Base-by-base conservation (phyloP, 78 protist species). In the Pelomyxa schiedti region DNA sequence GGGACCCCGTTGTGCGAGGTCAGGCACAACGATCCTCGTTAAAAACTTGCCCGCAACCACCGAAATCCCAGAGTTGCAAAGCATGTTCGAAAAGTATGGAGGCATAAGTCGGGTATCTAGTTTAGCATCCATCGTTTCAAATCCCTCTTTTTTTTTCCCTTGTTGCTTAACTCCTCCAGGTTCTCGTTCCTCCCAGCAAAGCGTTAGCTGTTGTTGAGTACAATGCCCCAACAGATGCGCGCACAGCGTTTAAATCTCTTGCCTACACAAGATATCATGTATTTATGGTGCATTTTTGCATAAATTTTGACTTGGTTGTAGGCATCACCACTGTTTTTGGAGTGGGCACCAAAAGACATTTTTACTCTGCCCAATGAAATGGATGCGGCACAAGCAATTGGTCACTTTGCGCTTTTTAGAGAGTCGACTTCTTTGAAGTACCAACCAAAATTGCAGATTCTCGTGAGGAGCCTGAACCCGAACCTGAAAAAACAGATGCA, bases 291-390 rank as follows among this genome's bases (percentile, higher is more conserved):
- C n/a, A n/a, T n/a, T n/a, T n/a, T n/a, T n/a, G n/a, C n/a, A n/a
- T n/a, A n/a, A n/a, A n/a, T n/a, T n/a, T n/a, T n/a, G n/a, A n/a
- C n/a, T n/a, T n/a, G n/a, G n/a, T n/a, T n/a, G n/a, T n/a, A n/a
- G n/a, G n/a, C n/a, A n/a, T n/a, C n/a, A 35, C 98, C 98, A 32
- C 75, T 97, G 22, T 95, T 78, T 67, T 83, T 97, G 3, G 98
- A 96, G 65, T 94, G 96, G 97, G 97, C 97, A 30, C 98, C 95
- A 16, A 74, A 9, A 3, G 80, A 75, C 29, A 29, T 82, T 8
- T 82, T 82, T 47, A 65, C 86, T 7, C 42, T 4, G 2, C 22
- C 70, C 39, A 32, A 30, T 42, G 38, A 52, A 47, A 9, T 39
- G 1, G 2, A 74, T 28, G 52, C 3, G 29, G 29, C n/a, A 47